Evolutionary conservation across 2,329 filamentous ascomycete species (phyloP).

Genomic region (Pseudogymnoascus sp.): DNA sequence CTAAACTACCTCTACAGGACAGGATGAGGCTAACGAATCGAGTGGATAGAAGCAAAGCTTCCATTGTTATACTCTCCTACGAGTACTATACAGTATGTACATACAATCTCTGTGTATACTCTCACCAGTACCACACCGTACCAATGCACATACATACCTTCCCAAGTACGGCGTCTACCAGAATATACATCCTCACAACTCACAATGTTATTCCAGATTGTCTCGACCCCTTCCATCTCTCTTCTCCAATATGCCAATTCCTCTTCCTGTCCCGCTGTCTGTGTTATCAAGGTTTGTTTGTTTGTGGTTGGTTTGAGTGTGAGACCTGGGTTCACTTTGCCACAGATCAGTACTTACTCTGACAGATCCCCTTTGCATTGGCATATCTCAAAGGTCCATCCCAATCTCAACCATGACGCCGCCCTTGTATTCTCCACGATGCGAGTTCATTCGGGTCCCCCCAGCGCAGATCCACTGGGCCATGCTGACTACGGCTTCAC

Average conservation of each 20-base stretch:
- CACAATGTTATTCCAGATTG: not conserved
- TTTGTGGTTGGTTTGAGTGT: not conserved
- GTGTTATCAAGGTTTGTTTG: constrained; percentile 1
- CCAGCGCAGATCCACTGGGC: not conserved
- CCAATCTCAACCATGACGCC: not conserved
- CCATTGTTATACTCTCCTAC: not conserved
- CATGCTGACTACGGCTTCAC: not conserved
- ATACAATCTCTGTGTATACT: not conserved
- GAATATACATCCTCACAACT: not conserved
- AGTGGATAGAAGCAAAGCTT: constrained; percentile 3
- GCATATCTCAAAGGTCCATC: not conserved
- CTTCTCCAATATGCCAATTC: not conserved
- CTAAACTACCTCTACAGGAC: not conserved
- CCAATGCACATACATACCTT: not conserved
- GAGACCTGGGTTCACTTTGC: not conserved
- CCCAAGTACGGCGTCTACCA: not conserved
- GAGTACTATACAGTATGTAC: not conserved
- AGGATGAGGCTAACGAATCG: not conserved
- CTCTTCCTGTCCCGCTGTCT: not conserved
- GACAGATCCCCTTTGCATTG: not conserved
- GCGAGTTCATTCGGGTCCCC: not conserved
- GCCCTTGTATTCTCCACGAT: constrained; percentile 1
- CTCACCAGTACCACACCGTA: not conserved
- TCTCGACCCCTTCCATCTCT: constrained; percentile 4
- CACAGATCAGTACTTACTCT: not conserved